Conservation (phyloP, 108 stramenopile species). For the Phaeodactylum tricornutum region DNA sequence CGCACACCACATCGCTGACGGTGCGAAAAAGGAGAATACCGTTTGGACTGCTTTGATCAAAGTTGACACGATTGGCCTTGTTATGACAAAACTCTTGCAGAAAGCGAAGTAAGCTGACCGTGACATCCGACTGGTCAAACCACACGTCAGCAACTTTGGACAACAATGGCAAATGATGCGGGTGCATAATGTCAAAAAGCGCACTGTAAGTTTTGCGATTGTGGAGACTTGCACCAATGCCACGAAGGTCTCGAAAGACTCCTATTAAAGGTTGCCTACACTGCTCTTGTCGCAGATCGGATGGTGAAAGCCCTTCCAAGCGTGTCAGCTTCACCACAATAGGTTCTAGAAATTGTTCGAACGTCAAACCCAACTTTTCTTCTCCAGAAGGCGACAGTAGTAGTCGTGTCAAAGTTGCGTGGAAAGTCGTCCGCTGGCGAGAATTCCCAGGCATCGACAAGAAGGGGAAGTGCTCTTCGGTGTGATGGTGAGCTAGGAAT, state of each 20-base stretch:
- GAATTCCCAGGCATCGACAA: slow-evolving; percentile 69
- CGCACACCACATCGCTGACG: slow-evolving; percentile 88
- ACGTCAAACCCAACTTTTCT: slow-evolving; percentile 76
- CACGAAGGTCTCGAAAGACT: slow-evolving; percentile 89
- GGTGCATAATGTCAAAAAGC: slow-evolving; percentile 92
- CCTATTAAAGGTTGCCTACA: slow-evolving; percentile 80
- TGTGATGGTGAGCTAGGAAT: slow-evolving; percentile 88
- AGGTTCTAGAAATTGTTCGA: slow-evolving; percentile 94
- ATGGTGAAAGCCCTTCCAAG: slow-evolving; percentile 46
- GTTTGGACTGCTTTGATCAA: slow-evolving; percentile 93
- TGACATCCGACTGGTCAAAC: slow-evolving; percentile 91
- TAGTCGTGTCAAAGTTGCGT: slow-evolving; percentile 85
- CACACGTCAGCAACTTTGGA: slow-evolving; percentile 85
- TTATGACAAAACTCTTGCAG: slow-evolving; percentile 96
- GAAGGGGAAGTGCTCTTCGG: slow-evolving; percentile 93
- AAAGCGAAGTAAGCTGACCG: slow-evolving; percentile 89
- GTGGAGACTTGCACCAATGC: slow-evolving; percentile 85
- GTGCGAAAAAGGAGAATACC: slow-evolving; percentile 96
- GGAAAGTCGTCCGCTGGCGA: slow-evolving; percentile 90
- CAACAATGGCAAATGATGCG: slow-evolving; percentile 77
- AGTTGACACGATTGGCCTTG: slow-evolving; percentile 95
- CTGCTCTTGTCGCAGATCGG: slow-evolving; percentile 59
- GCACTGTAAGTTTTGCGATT: slow-evolving; percentile 86
- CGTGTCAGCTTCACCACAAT: slow-evolving; percentile 62
- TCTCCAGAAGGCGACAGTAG: slow-evolving; percentile 82